Percentiles rank a stretch among this genome's conserved stretches.
These are phyloP conservation scores for Schoenoplectus triqueter DNA, from an alignment of 202 grass and related monocot genomes.

Conservation along the genomic window DNA sequence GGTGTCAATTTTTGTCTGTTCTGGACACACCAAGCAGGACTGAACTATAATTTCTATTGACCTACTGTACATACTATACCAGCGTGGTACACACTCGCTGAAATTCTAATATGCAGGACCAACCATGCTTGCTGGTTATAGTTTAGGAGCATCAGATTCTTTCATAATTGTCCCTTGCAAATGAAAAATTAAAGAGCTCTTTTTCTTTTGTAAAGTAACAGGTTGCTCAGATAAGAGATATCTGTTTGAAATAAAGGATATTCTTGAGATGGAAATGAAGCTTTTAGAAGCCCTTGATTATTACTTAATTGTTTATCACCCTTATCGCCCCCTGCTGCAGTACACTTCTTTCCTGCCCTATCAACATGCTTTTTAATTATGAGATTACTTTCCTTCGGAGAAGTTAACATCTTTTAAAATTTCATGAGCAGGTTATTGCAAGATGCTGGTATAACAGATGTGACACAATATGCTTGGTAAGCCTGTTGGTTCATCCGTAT, in stretches of 20 bases:
- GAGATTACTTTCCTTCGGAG: neutral
- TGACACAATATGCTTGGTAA: slow-evolving; percentile 86
- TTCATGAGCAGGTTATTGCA: slow-evolving; percentile 76
- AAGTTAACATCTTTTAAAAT: neutral
- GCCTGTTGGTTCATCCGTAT: slow-evolving; percentile 1
- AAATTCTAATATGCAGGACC: neutral
- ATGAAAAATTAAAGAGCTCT: neutral
- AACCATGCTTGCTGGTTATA: neutral
- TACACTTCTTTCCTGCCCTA: slow-evolving; percentile 51
- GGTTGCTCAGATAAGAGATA: slow-evolving; percentile 83
- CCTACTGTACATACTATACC: neutral
- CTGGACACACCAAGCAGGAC: neutral
- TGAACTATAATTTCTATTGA: neutral
- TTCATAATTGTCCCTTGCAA: neutral
- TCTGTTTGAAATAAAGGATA: slow-evolving; percentile 97
- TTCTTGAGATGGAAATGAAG: slow-evolving; percentile 99
- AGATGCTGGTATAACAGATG: slow-evolving; percentile 89
- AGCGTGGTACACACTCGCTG: neutral
- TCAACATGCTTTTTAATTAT: neutral
- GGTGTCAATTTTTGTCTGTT: neutral
- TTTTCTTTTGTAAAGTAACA: slow-evolving; percentile 28
- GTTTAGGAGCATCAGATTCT: neutral
- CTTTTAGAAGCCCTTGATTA: slow-evolving; percentile 96
- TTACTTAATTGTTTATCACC: slow-evolving; percentile 98
- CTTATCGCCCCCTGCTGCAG: slow-evolving; percentile 94